Evolutionary conservation across 129 eudicot genomes (phyloP).

Genomic region (Heracleum sosnowskyi): DNA sequence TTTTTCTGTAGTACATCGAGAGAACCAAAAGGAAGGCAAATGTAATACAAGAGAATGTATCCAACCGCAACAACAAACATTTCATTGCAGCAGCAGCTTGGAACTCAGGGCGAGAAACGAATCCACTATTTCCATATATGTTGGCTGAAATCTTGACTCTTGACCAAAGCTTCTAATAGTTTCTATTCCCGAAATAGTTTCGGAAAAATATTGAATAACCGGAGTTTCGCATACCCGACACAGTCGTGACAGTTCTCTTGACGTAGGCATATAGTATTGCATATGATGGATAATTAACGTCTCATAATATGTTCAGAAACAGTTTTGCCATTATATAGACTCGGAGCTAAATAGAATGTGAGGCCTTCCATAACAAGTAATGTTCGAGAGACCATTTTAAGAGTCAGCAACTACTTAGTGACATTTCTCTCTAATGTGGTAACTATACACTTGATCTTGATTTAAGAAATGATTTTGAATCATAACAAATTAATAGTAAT

Average conservation of each 20-base stretch:
- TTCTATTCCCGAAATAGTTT: slow-evolving; percentile 84
- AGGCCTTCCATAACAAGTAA: background rate
- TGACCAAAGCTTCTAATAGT: slow-evolving; percentile 80
- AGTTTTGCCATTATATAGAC: background rate
- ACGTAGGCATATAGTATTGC: slow-evolving; percentile 70
- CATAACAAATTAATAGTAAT: no score
- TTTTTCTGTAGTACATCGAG: background rate
- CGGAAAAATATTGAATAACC: slow-evolving; percentile 86
- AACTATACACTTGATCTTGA: no score
- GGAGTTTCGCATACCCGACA: slow-evolving; percentile 88
- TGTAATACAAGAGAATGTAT: background rate
- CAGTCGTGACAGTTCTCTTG: slow-evolving; percentile 86
- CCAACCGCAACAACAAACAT: slow-evolving; percentile 75
- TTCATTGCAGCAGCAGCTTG: slow-evolving; percentile 81
- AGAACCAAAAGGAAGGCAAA: background rate
- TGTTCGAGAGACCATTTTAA: no score
- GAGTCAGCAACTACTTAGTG: no score
- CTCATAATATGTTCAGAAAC: background rate
- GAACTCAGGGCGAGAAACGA: slow-evolving; percentile 74
- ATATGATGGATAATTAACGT: slow-evolving; percentile 3
- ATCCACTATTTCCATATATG: slow-evolving; percentile 58
- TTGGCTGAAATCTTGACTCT: slow-evolving; percentile 56
- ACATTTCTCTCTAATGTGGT: no score
- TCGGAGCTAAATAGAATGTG: no score
- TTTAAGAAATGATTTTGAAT: no score